phyloP scores from a whole-genome alignment of 2,329 filamentous ascomycete species.

The Neofusicoccum sp. region DNA sequence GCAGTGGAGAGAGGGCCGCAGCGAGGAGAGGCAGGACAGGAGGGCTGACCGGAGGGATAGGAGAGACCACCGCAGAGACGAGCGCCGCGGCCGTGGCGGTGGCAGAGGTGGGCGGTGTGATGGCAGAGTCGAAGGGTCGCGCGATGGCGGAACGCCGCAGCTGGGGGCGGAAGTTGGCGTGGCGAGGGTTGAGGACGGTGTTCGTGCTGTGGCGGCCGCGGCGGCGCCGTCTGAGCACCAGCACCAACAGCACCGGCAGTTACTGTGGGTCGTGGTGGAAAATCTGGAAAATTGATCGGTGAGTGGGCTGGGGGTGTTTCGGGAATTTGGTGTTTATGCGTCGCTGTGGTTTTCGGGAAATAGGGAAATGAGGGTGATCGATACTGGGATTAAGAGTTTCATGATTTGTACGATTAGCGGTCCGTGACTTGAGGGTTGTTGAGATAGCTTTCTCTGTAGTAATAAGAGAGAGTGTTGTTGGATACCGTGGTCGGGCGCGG shows the following conservation, averaged over 20 bases:
- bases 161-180: too few relatives aligned
- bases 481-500: neutral
- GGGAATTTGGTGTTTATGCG: constrained; percentile 4
- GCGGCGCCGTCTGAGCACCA: neutral
- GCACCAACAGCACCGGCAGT: neutral
- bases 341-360: neutral
- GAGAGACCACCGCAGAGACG: neutral
- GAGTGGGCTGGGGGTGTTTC: neutral
- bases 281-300: constrained; percentile 7
- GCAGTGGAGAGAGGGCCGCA: neutral
- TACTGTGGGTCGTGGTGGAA: constrained; percentile 17
- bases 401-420: neutral
- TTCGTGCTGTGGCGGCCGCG: neutral
- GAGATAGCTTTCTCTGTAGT: neutral
- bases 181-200: neutral
- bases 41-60: neutral
- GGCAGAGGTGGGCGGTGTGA: neutral
- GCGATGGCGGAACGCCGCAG: too few relatives aligned
- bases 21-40: neutral
- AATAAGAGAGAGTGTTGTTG: neutral
- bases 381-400: neutral
- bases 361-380: neutral
- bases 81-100: neutral
- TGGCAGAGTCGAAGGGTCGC: neutral
- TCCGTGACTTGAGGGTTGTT: neutral